Percentiles rank a stretch among this genome's conserved stretches.
Conservation (phyloP, 2,329 filamentous ascomycete species). For the Plenodomus tracheiphilus region DNA sequence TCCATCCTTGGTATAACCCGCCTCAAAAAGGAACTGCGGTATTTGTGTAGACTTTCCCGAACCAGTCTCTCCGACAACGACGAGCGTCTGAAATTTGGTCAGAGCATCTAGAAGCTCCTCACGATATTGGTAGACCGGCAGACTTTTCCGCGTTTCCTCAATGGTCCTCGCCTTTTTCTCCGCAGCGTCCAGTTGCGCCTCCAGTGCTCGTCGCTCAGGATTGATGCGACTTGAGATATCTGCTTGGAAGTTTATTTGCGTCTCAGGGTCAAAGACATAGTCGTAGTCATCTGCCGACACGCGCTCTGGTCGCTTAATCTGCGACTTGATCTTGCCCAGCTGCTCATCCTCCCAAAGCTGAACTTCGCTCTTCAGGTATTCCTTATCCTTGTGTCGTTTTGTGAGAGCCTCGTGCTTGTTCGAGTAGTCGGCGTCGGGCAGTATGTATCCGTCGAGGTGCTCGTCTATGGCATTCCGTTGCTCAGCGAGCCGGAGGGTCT, state of each 20-base stretch:
- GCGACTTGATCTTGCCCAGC: constrained; percentile 73
- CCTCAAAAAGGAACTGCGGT: constrained; percentile 87
- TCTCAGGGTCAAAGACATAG: constrained; percentile 87
- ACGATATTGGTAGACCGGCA: constrained; percentile 88
- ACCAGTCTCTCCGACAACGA: constrained; percentile 93
- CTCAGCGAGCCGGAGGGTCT: constrained; percentile 76
- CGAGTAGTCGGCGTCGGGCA: constrained; percentile 88
- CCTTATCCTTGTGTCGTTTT: constrained; percentile 82
- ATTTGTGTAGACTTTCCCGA: constrained; percentile 95
- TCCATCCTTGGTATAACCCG: constrained; percentile 60
- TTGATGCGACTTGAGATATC: constrained; percentile 68
- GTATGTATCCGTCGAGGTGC: constrained; percentile 84
- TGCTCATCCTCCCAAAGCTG: constrained; percentile 97
- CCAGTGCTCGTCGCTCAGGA: constrained; percentile 76
- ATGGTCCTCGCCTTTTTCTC: constrained; percentile 88
- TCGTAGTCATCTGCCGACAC: constrained; percentile 84
- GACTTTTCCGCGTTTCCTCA: constrained; percentile 84
- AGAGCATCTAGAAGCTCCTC: constrained; percentile 86
- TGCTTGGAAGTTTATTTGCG: constrained; percentile 82
- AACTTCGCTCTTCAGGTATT: constrained; percentile 88
- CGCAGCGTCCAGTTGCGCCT: constrained; percentile 82
- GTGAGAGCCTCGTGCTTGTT: constrained; percentile 91
- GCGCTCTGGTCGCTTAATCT: constrained; percentile 65
- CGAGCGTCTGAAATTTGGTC: constrained; percentile 81
- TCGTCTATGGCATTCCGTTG: constrained; percentile 88